Conservation (phyloP, 164 flowering plant genomes). For the Chimonanthus praecox region DNA sequence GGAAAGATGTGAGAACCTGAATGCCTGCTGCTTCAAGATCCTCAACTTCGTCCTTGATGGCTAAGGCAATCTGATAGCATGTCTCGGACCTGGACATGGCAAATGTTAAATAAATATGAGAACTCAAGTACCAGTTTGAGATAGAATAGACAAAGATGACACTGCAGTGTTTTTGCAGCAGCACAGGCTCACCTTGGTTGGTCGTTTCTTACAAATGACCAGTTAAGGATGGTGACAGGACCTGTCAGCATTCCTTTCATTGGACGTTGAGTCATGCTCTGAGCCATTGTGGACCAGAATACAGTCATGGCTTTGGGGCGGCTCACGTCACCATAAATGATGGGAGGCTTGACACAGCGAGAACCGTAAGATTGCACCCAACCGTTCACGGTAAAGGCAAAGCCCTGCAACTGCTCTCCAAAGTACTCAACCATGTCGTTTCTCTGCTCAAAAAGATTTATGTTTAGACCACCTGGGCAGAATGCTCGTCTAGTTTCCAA, state of each 20-base stretch:
- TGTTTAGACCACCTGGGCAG: not conserved
- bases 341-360: conserved; percentile 26
- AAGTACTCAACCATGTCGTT: conserved; percentile 97
- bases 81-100: conserved; percentile 20
- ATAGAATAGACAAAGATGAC: too few relatives aligned
- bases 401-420: conserved; percentile 87
- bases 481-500: not conserved
- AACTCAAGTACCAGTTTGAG: not conserved
- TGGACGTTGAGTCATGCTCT: conserved; percentile 30
- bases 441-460: conserved; percentile 35
- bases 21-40: conserved; percentile 55
- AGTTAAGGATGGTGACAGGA: conserved; percentile 22
- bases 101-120: not conserved
- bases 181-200: conserved; percentile 18
- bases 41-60: conserved; percentile 62
- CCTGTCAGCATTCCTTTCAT: conserved; percentile 32
- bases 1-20: not conserved
- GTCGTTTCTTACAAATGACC: conserved; percentile 26
- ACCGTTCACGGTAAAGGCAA: conserved; percentile 58
- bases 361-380: conserved; percentile 27
- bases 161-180: not conserved
- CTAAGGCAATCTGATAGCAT: conserved; percentile 59
- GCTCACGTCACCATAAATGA: conserved; percentile 28
- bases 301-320: conserved; percentile 27
- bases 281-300: conserved; percentile 25